These are phyloP conservation scores for Populus nigra DNA, from an alignment of 345 rosid genomes.

Conservation along the genomic window DNA sequence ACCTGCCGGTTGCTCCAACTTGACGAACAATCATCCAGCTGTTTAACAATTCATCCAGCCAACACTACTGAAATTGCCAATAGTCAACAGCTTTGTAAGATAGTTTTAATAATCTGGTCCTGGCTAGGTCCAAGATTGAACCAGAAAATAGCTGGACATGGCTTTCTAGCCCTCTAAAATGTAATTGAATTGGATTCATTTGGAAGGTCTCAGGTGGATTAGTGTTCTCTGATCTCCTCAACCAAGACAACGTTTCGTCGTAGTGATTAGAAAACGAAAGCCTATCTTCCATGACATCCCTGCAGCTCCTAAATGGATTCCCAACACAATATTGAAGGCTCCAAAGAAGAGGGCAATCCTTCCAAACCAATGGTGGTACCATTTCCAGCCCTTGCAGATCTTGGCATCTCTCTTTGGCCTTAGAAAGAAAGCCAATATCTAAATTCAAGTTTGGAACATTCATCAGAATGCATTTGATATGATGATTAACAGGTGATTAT, in stretches of 20 bases:
- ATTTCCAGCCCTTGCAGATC: slow-evolving; percentile 70
- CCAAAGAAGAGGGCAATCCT: slow-evolving; percentile 77
- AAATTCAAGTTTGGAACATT: neutral
- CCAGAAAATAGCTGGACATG: neutral
- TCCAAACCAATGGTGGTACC: slow-evolving; percentile 88
- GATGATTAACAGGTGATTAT: too few relatives aligned
- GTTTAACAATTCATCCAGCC: neutral
- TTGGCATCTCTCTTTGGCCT: slow-evolving; percentile 72
- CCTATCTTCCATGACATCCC: slow-evolving; percentile 70
- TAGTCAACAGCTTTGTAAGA: slow-evolving; percentile 5
- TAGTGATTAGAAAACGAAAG: slow-evolving; percentile 61
- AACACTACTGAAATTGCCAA: neutral
- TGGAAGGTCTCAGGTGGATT: slow-evolving; percentile 49
- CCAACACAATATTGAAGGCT: slow-evolving; percentile 65
- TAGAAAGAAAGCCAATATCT: slow-evolving; percentile 79
- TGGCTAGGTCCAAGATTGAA: neutral
- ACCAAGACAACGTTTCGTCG: slow-evolving; percentile 46
- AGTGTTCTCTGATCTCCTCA: slow-evolving; percentile 40
- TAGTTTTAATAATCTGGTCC: neutral
- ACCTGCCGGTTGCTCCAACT: slow-evolving; percentile 6
- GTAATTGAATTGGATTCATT: slow-evolving; percentile 50
- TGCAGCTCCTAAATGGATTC: slow-evolving; percentile 55
- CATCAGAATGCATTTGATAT: neutral
- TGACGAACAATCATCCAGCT: slow-evolving; percentile 9
- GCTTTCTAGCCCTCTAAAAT: slow-evolving; percentile 5